A percentile compares a stretch with the other conserved stretches of the same genome.
These are phyloP conservation scores for Dryas octopetala DNA, from an alignment of 306 rosid genomes.

Conservation along the genomic window DNA sequence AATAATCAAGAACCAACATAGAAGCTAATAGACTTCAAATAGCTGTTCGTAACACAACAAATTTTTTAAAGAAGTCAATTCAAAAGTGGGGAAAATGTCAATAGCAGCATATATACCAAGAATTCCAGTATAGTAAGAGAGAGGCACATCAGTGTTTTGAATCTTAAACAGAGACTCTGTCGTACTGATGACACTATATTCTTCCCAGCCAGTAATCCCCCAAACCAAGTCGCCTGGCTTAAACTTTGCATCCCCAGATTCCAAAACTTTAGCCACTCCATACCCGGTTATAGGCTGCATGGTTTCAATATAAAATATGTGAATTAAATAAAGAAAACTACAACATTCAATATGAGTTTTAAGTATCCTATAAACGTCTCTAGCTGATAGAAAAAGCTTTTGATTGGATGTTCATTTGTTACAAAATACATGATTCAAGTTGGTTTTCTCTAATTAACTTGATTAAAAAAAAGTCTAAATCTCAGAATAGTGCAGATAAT, in stretches of 20 bases:
- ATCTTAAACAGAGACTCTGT: constrained; percentile 38
- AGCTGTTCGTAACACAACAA: too few relatives aligned
- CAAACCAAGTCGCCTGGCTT: constrained; percentile 49
- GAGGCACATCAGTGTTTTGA: constrained; percentile 55
- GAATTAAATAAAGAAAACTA: not conserved
- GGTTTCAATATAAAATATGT: not conserved
- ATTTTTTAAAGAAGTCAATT: too few relatives aligned
- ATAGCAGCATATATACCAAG: constrained; percentile 37
- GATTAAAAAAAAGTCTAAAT: too few relatives aligned
- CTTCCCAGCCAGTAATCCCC: constrained; percentile 53
- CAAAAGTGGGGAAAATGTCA: too few relatives aligned
- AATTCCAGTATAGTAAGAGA: constrained; percentile 58
- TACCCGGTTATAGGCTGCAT: constrained; percentile 40
- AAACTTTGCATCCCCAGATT: constrained; percentile 45
- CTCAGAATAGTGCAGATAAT: too few relatives aligned
- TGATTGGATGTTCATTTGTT: constrained; percentile 5
- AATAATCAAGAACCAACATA: too few relatives aligned
- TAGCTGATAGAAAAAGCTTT: too few relatives aligned
- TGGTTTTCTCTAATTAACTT: too few relatives aligned
- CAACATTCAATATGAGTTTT: not conserved
- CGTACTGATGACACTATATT: constrained; percentile 37
- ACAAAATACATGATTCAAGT: not conserved
- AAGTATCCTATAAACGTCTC: too few relatives aligned
- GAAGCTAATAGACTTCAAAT: too few relatives aligned
- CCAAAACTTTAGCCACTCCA: constrained; percentile 51